Percentiles rank a stretch among this genome's conserved stretches.
Conservation (phyloP, 176 grass and related monocot genomes). For the Oryza brachyantha region DNA sequence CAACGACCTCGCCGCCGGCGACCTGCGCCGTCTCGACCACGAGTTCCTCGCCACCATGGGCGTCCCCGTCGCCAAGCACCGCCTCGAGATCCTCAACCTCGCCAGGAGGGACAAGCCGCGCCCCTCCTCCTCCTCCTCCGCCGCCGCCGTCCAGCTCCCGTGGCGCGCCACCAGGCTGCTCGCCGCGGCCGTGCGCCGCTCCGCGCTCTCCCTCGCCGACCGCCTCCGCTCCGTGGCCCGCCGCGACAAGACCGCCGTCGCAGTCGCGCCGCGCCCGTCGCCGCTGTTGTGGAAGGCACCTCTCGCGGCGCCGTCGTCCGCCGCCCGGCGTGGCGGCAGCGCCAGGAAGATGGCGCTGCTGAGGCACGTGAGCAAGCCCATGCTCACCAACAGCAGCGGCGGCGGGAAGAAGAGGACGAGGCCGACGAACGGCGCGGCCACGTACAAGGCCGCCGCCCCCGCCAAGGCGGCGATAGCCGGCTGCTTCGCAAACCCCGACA, state of each 20-base stretch:
- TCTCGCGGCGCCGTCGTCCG: background rate
- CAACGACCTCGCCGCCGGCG: constrained; percentile 64
- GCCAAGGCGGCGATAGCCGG: background rate
- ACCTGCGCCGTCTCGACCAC: constrained; percentile 74
- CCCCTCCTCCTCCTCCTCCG: background rate
- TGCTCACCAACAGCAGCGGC: constrained; percentile 22
- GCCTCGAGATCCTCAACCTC: constrained; percentile 85
- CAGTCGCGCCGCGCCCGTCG: constrained; percentile 12
- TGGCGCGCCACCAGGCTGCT: constrained; percentile 48
- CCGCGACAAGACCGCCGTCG: background rate
- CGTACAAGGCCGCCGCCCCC: background rate
- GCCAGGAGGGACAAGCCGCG: constrained; percentile 10
- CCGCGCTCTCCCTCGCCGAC: constrained; percentile 28
- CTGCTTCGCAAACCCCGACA: constrained; percentile 22
- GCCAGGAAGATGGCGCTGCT: background rate
- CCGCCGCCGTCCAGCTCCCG: background rate
- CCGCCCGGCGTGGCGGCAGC: background rate
- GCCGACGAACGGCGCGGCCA: background rate
- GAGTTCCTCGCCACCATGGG: constrained; percentile 80
- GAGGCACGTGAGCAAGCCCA: constrained; percentile 11
- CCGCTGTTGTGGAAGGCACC: background rate
- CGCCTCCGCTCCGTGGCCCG: constrained; percentile 24
- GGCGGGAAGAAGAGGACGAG: background rate
- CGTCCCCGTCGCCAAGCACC: constrained; percentile 82
- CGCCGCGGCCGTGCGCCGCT: constrained; percentile 36